These are phyloP conservation scores for Pythium apleroticum DNA, from an alignment of 352 stramenopile species.

Conservation along the genomic window DNA sequence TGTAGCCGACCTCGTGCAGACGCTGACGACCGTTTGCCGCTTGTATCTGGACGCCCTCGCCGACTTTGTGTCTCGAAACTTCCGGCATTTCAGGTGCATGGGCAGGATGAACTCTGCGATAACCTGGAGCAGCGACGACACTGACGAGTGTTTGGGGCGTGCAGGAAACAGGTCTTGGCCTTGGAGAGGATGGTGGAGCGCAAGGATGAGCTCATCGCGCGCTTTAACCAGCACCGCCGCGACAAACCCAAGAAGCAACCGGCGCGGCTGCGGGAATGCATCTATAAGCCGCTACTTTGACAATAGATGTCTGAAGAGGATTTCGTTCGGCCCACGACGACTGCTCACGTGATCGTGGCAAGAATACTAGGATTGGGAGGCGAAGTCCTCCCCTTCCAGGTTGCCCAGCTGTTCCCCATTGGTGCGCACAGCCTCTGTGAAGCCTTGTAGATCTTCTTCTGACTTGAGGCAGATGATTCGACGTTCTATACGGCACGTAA, in stretches of 20 bases:
- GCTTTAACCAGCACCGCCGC: slow-evolving; percentile 59
- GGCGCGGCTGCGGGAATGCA: slow-evolving; percentile 54
- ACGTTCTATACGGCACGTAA: not conserved
- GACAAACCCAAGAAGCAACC: slow-evolving; percentile 43
- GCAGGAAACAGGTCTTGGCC: slow-evolving; percentile 37
- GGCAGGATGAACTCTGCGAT: no score
- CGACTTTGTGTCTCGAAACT: slow-evolving; percentile 28
- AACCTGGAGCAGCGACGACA: no score
- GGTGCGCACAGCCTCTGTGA: slow-evolving; percentile 26
- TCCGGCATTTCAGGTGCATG: not conserved
- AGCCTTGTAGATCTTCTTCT: slow-evolving; percentile 24
- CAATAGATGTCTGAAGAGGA: not conserved
- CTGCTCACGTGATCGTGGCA: no score
- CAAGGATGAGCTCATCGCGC: slow-evolving; percentile 56
- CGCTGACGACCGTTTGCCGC: slow-evolving; percentile 23
- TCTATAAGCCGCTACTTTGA: slow-evolving; percentile 30
- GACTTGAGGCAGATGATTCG: slow-evolving; percentile 17
- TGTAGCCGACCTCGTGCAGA: slow-evolving; percentile 24
- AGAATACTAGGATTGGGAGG: no score
- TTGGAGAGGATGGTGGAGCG: slow-evolving; percentile 58
- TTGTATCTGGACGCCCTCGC: slow-evolving; percentile 28
- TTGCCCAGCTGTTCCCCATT: slow-evolving; percentile 20
- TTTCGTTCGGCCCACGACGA: no score
- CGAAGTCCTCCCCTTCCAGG: no score
- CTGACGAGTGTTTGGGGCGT: slow-evolving; percentile 7